A percentile compares a stretch with the other conserved stretches of the same genome.
phyloP scores from a whole-genome alignment of 1,284 basidiomycete species.

The Leccinum subspadiceum region DNA sequence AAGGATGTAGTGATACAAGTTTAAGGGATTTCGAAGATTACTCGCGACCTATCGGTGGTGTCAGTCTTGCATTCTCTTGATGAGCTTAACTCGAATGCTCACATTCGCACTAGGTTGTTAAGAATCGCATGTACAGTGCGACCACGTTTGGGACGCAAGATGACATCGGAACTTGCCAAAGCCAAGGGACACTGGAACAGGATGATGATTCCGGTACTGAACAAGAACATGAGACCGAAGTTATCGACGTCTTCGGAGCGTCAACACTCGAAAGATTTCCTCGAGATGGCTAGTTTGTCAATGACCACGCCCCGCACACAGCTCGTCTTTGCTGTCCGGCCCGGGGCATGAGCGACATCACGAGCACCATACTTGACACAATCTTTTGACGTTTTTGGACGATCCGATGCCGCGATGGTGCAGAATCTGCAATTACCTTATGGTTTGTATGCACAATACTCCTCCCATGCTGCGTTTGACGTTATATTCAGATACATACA shows the following conservation, averaged over 20 bases:
- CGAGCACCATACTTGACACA: not conserved
- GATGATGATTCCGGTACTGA: constrained; percentile 8
- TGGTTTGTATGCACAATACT: constrained; percentile 10
- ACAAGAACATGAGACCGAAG: constrained; percentile 6
- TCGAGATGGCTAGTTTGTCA: constrained; percentile 9
- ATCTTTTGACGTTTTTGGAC: constrained; percentile 7
- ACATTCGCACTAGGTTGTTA: constrained; percentile 32
- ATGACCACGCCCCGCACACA: not conserved
- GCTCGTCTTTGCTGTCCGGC: not conserved
- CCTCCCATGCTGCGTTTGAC: not conserved
- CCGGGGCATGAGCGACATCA: not conserved
- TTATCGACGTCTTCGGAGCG: constrained; percentile 13
- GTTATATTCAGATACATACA: constrained; percentile 1
- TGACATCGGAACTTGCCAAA: constrained; percentile 14
- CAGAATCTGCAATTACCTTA: not conserved
- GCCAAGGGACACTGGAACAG: constrained; percentile 7
- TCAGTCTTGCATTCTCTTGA: constrained; percentile 21
- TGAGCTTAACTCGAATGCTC: not conserved
- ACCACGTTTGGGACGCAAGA: constrained; percentile 39
- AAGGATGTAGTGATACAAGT: constrained; percentile 38
- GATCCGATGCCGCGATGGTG: constrained; percentile 2
- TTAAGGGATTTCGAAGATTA: constrained; percentile 45
- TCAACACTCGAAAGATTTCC: not conserved
- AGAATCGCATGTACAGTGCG: constrained; percentile 39
- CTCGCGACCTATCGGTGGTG: constrained; percentile 43